Evolutionary conservation across 345 rosid genomes (phyloP).

Genomic region (Arabidopsis arenosa): DNA sequence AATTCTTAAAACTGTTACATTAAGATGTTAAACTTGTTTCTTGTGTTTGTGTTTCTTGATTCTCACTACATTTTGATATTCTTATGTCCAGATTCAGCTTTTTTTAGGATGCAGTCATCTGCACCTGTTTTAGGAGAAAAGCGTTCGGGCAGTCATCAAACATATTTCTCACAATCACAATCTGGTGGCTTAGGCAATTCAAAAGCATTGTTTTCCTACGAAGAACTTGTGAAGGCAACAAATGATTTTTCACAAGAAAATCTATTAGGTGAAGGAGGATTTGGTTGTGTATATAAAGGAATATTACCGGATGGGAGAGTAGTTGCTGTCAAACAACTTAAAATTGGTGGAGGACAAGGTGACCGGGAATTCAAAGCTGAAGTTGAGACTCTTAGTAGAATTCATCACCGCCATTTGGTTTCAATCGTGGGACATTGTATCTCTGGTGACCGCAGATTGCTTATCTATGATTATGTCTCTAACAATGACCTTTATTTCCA

Average conservation of each 20-base stretch:
- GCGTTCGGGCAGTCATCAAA: conserved; percentile 61
- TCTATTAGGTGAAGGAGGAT: conserved; percentile 96
- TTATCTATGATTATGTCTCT: conserved; percentile 84
- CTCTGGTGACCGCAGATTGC: conserved; percentile 75
- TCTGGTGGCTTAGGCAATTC: conserved; percentile 81
- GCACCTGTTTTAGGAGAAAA: conserved; percentile 61
- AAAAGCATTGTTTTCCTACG: conserved; percentile 68
- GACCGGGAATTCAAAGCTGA: conserved; percentile 94
- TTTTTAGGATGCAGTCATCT: conserved; percentile 61
- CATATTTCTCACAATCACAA: conserved; percentile 54
- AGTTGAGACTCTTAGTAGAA: conserved; percentile 87
- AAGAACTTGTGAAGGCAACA: conserved; percentile 74
- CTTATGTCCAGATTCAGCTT: conserved; percentile 59
- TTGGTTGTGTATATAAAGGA: conserved; percentile 90
- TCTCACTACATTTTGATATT: conserved; percentile 7
- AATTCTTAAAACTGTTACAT: neutral
- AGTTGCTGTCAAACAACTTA: conserved; percentile 90
- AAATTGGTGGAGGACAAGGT: conserved; percentile 87
- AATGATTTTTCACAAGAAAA: conserved; percentile 79
- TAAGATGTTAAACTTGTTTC: neutral
- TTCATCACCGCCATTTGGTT: conserved; percentile 96
- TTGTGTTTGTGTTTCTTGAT: conserved; percentile 10
- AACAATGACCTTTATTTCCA: conserved; percentile 88
- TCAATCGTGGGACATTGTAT: conserved; percentile 95
- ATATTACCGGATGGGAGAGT: conserved; percentile 88